These are phyloP conservation scores for Lipomyces chichibuensis DNA, from an alignment of 805 yeast species.

Conservation along the genomic window DNA sequence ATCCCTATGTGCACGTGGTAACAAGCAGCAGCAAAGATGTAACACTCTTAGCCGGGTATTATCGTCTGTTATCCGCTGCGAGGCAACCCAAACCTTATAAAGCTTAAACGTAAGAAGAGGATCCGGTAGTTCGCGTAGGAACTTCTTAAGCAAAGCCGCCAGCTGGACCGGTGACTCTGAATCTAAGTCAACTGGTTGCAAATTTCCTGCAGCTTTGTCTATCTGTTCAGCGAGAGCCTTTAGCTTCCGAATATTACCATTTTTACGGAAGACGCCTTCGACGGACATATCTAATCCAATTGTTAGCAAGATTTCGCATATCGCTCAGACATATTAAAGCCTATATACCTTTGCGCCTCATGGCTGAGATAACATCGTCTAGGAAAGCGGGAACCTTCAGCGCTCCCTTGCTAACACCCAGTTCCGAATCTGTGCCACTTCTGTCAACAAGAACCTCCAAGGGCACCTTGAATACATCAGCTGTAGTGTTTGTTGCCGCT, in stretches of 20 bases:
- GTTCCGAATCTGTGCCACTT: conserved; percentile 79
- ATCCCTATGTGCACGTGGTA: conserved; percentile 82
- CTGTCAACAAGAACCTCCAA: conserved; percentile 66
- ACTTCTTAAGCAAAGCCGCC: conserved; percentile 90
- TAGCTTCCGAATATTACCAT: conserved; percentile 87
- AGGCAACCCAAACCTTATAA: conserved; percentile 68
- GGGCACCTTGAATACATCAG: conserved; percentile 76
- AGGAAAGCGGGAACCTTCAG: conserved; percentile 81
- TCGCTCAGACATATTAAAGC: conserved; percentile 39
- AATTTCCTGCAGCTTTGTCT: conserved; percentile 53
- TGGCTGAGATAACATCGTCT: conserved; percentile 81
- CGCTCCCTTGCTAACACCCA: conserved; percentile 80
- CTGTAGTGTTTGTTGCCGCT: conserved; percentile 8
- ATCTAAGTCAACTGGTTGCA: conserved; percentile 20
- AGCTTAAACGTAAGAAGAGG: conserved; percentile 79
- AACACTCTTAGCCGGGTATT: conserved; percentile 56
- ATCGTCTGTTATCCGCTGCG: conserved; percentile 46
- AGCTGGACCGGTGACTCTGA: conserved; percentile 85
- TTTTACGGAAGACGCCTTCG: conserved; percentile 94
- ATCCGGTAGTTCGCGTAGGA: conserved; percentile 87
- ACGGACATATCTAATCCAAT: conserved; percentile 59
- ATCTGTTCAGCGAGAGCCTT: conserved; percentile 72
- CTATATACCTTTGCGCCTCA: conserved; percentile 89
- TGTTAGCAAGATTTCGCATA: background rate
- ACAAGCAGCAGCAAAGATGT: conserved; percentile 68